Base-by-base conservation (phyloP, 2,329 filamentous ascomycete genomes). In the Verticillium albo-atrum region DNA sequence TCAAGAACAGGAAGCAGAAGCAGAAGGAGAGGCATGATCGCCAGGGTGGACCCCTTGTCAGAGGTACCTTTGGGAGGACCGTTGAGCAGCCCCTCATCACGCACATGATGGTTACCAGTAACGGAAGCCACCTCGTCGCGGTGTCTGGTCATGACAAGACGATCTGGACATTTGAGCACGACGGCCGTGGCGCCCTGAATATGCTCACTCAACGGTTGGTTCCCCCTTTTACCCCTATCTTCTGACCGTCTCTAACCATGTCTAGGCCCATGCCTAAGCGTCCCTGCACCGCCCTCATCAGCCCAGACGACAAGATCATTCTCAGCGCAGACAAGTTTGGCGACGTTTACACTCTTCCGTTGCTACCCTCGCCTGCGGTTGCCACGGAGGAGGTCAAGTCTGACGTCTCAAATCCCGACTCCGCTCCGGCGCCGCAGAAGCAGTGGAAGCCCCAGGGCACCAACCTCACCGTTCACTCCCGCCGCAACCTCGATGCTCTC, bases 301-400 rank as follows among this genome's bases (percentile, higher is more conserved):
- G 89, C 7, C 78, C 84, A 42, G 88, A 93, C 70, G 82, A 85
- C 62, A 80, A 82, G 51, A 90, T 87, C 9, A 91, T 99, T 63
- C 75, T 98, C 60, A 87, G 86, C 62, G 94, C 87, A 57, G 95
- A 99, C 79, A 99, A 99, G 74, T 98, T 98, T 69, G 95, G 95
- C 65, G 95, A 99, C 72, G 94, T 97, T 62, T 98, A 97, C 75
- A 85, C 90, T 12, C 76, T 99, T 7, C 94, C 95, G 15, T 79
- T 98, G 3, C 72, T 92, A 52, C 68, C 68, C 58, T 58, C 60
- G 50, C 65, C 65, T 23, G 54, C 61, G 17, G 58, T 64, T 23
- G 57, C 65, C 15, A 56, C 59, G 50, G 57, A 57, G 56, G 42
- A 14, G 58, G 28, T 63, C 20, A 42, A 54, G 9, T 57, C 62